Evolutionary conservation across 495 filamentous ascomycete species (phyloP).

Genomic region (Cenococcum geophilum): DNA sequence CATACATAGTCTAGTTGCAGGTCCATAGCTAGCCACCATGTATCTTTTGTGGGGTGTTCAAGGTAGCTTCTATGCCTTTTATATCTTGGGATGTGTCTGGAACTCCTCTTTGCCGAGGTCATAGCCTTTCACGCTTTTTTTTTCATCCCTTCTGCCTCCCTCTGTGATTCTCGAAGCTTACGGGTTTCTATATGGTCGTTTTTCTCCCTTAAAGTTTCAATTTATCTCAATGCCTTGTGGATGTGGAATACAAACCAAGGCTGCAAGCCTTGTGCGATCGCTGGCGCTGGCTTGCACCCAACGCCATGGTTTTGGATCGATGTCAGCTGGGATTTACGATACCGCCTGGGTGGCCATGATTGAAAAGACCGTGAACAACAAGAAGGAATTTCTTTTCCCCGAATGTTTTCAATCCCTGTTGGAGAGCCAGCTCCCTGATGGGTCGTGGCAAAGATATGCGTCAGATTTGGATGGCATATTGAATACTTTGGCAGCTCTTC

Average conservation of each 20-base stretch:
- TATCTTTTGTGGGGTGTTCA: too few species aligned
- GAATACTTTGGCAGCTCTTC: constrained; percentile 23
- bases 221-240: too few species aligned
- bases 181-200: too few species aligned
- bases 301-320: constrained; percentile 10
- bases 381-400: constrained; percentile 15
- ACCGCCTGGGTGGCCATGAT: constrained; percentile 28
- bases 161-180: too few species aligned
- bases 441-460: constrained; percentile 21
- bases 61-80: too few species aligned
- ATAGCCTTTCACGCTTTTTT: too few species aligned
- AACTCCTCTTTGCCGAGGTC: too few species aligned
- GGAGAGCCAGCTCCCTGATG: constrained; percentile 18
- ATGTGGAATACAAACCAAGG: background rate
- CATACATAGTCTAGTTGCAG: too few species aligned
- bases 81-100: too few species aligned
- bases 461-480: constrained; percentile 26
- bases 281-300: background rate
- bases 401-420: constrained; percentile 23
- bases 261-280: background rate
- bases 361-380: constrained; percentile 14
- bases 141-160: too few species aligned
- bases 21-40: too few species aligned
- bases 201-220: too few species aligned
- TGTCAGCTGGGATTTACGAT: constrained; percentile 24